phyloP scores from a whole-genome alignment of 176 grass and related monocot species.

The Oryza officinalis region DNA sequence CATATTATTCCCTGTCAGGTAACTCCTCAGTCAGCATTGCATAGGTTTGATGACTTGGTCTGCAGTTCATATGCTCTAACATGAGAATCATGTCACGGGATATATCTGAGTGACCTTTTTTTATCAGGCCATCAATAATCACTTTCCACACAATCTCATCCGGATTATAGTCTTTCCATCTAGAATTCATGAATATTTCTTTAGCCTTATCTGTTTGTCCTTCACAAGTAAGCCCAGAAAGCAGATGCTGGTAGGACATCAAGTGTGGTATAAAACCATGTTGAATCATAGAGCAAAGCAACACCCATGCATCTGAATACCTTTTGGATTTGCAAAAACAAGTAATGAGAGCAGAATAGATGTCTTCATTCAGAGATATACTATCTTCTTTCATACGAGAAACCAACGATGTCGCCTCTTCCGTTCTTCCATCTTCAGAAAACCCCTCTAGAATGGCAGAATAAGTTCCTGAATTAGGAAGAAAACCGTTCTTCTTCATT shows the following conservation, averaged over 20 bases:
- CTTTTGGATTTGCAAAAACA: slow-evolving; percentile 58
- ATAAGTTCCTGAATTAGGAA: slow-evolving; percentile 41
- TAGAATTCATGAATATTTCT: slow-evolving; percentile 38
- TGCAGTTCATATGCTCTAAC: slow-evolving; percentile 54
- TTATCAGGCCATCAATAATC: slow-evolving; percentile 64
- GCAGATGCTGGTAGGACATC: slow-evolving; percentile 54
- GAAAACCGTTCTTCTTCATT: slow-evolving; percentile 36
- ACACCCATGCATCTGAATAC: slow-evolving; percentile 43
- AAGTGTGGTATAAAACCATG: slow-evolving; percentile 53
- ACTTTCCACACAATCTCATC: slow-evolving; percentile 78
- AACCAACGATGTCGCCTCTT: slow-evolving; percentile 51
- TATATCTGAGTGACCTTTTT: slow-evolving; percentile 42
- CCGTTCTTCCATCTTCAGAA: slow-evolving; percentile 43
- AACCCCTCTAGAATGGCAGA: slow-evolving; percentile 45
- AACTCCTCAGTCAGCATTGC: slow-evolving; percentile 49
- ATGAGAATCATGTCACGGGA: slow-evolving; percentile 49
- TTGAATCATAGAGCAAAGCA: slow-evolving; percentile 50
- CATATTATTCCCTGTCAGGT: slow-evolving; percentile 22
- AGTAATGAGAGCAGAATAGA: slow-evolving; percentile 41
- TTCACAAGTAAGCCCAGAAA: slow-evolving; percentile 58
- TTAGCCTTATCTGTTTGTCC: slow-evolving; percentile 49
- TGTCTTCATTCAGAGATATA: slow-evolving; percentile 47
- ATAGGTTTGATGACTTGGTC: slow-evolving; percentile 56
- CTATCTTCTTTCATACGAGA: slow-evolving; percentile 54
- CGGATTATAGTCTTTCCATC: slow-evolving; percentile 50